Percentiles rank a stretch among this genome's conserved stretches.
Conservation (phyloP, 1,284 basidiomycete species). For the Agroathelia rolfsii region DNA sequence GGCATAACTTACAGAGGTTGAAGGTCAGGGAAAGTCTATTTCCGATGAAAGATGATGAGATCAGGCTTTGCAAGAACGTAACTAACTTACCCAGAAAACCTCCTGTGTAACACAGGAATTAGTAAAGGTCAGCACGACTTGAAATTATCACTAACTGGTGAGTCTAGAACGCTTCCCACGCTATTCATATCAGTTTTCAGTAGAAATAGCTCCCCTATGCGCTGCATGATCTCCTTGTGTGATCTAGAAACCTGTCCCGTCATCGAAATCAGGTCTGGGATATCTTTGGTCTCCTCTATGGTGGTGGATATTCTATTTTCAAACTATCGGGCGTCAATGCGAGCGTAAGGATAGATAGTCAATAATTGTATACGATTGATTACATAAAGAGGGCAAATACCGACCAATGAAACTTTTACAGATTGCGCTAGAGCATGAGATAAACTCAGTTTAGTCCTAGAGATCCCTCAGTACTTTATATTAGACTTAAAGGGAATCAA, state of each 20-base stretch:
- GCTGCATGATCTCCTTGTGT: slow-evolving; percentile 92
- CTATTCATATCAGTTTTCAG: slow-evolving; percentile 92
- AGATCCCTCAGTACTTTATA: slow-evolving; percentile 10
- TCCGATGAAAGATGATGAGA: slow-evolving; percentile 12
- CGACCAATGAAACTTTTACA: slow-evolving; percentile 87
- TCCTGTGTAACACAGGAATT: slow-evolving; percentile 40
- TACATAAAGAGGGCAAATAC: slow-evolving; percentile 11
- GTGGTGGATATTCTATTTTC: slow-evolving; percentile 90
- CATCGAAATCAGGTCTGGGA: slow-evolving; percentile 87
- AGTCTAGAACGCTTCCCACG: slow-evolving; percentile 91
- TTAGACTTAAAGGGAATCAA: slow-evolving; percentile 9
- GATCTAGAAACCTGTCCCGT: slow-evolving; percentile 91
- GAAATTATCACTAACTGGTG: slow-evolving; percentile 53
- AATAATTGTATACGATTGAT: slow-evolving; percentile 5
- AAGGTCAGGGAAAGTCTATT: slow-evolving; percentile 79
- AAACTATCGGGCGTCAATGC: slow-evolving; percentile 37
- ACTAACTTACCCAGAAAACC: slow-evolving; percentile 75
- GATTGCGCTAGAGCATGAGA: slow-evolving; percentile 94
- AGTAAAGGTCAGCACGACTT: slow-evolving; percentile 5
- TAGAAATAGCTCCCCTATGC: slow-evolving; percentile 92
- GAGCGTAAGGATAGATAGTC: slow-evolving; percentile 1
- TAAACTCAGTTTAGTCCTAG: slow-evolving; percentile 89
- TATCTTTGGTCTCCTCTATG: slow-evolving; percentile 95
- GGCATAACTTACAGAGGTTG: no score
- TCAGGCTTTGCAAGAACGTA: slow-evolving; percentile 6